These are phyloP conservation scores for Aspergillus cavernicola DNA, from an alignment of 495 filamentous ascomycete genomes.

Conservation along the genomic window DNA sequence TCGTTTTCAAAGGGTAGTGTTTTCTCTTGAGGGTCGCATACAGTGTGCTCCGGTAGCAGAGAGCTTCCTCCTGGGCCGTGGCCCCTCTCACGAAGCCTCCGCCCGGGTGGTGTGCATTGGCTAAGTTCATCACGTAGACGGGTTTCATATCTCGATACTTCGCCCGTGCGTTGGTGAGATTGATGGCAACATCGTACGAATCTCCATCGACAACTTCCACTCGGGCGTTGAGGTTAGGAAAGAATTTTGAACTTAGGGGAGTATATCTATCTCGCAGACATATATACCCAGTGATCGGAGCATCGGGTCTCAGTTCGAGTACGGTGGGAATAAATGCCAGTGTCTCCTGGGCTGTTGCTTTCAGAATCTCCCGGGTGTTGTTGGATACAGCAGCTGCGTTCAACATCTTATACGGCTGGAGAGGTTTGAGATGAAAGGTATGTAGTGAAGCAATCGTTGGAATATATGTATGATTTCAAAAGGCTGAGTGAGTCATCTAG, in stretches of 20 bases:
- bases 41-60: slow-evolving; percentile 63
- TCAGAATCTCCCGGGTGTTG: slow-evolving; percentile 5
- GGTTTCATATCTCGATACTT: slow-evolving; percentile 18
- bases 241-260: slow-evolving; percentile 15
- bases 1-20: slow-evolving; percentile 54
- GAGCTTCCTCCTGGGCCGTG: slow-evolving; percentile 60
- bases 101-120: slow-evolving; percentile 47
- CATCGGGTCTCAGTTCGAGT: slow-evolving; percentile 22
- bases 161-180: slow-evolving; percentile 23
- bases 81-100: slow-evolving; percentile 56
- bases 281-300: slow-evolving; percentile 20
- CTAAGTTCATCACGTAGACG: slow-evolving; percentile 60
- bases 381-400: not conserved
- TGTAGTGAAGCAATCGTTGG: not conserved
- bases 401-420: not conserved
- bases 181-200: slow-evolving; percentile 47
- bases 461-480: not conserved
- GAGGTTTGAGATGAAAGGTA: not conserved
- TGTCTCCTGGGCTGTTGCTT: slow-evolving; percentile 16
- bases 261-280: slow-evolving; percentile 12
- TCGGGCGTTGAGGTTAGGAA: slow-evolving; percentile 23
- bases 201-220: slow-evolving; percentile 46
- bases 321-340: slow-evolving; percentile 15
- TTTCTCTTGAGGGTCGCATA: slow-evolving; percentile 44
- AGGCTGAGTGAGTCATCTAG: too few relatives aligned